phyloP scores from a whole-genome alignment of 2,329 filamentous ascomycete genomes.

The Blastomyces parvus region DNA sequence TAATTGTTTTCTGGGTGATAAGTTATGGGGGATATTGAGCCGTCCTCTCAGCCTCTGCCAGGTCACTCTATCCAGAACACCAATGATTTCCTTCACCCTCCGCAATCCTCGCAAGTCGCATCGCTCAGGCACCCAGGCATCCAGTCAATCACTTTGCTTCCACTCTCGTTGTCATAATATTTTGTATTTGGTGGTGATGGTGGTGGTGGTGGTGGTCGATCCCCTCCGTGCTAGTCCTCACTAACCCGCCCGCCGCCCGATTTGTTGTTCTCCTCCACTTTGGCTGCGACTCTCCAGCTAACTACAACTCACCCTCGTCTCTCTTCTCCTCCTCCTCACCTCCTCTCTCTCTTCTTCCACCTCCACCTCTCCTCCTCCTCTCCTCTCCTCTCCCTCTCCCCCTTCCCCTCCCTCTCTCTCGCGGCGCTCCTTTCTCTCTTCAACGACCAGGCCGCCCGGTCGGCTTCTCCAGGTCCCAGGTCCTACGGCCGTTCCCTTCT shows the following conservation, averaged over 20 bases:
- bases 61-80: neutral
- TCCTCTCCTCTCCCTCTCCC: neutral
- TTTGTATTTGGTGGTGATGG: neutral
- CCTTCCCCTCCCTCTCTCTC: neutral
- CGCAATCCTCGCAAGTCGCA: neutral
- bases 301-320: neutral
- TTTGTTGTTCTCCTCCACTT: neutral
- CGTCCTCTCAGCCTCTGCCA: neutral
- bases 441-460: constrained; percentile 13
- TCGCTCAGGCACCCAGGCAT: neutral
- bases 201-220: neutral
- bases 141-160: neutral
- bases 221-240: neutral
- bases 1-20: too few relatives aligned
- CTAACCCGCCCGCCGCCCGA: neutral
- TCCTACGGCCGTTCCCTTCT: constrained; percentile 1
- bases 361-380: neutral
- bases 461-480: constrained; percentile 11
- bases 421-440: neutral
- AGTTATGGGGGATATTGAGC: too few relatives aligned
- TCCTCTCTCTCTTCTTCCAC: neutral
- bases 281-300: neutral
- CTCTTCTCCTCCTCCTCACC: neutral
- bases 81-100: neutral
- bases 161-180: neutral